Evolutionary conservation across 805 yeast species (phyloP), one percentile per base, ranked within the genome.

Genomic region (Candida sakaeoensis): DNA sequence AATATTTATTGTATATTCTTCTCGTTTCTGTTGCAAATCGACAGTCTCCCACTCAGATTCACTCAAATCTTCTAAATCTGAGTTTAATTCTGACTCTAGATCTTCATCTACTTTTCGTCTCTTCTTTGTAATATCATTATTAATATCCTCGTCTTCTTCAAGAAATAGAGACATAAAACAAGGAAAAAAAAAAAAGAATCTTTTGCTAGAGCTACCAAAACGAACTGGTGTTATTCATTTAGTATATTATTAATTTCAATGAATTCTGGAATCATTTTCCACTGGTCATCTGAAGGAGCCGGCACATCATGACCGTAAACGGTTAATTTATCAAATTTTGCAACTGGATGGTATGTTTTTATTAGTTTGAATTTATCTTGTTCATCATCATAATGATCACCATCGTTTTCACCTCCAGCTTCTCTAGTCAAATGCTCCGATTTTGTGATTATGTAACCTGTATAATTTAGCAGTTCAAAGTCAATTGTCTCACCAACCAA

Each of bases 221-320:
- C 8, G 24, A 21, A 7, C 4, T 5, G 26, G 8, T n/a, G n/a
- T 21, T 37, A 40, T 6, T 33, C 39, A 40, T 61, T 64, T 10
- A 62, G 46, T 7, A 59, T 37, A n/a, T 49, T 47, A 30, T 57
- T 51, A 15, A 64, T 45, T 6, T 50, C 49, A 8, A 45, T 38
- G 64, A 63, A 63, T 44, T 65, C 69, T 7, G 48, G 42, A 10
- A 63, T 42, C 31, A 55, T 39, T 8, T 37, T 35, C 59, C 63
- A 62, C 37, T 57, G 61, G 35, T 51, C 54, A 15, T 45, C 38
- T 37, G 38, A 47, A 3, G 47, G 48, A 2, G 49, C 47, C 4
- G 45, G 43, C 3, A 53, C 37, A 38, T 65, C 70, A 36, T 65
- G 70, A 7, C 69, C 70, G 45, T 53, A 60, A 4, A 53, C 45